Evolutionary conservation across 495 filamentous ascomycete species (phyloP), one percentile per base, ranked within the genome.

Genomic region (Tuber borchii): DNA sequence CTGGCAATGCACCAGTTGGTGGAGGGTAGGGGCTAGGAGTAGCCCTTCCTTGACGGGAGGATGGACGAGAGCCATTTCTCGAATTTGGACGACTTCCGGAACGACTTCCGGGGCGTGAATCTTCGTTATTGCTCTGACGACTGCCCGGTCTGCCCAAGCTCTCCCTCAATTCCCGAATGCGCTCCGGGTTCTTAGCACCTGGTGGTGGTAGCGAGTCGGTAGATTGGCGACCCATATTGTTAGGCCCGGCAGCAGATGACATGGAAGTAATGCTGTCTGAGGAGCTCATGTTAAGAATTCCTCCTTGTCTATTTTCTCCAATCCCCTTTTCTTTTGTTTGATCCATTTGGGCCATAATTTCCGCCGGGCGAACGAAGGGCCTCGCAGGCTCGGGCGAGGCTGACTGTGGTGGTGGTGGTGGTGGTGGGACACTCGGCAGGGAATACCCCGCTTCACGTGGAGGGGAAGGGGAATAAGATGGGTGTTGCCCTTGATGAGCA

Each of bases 21-120:
- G 78, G 78, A 40, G 78, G 78, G 69, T 75, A 79, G 40, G 78
- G 78, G 43, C 77, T 79, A 7, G 78, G 78, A 14, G 72, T 79
- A 61, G 76, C 76, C 22, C 65, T 45, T 34, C 73, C 78, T 40
- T 79, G 78, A 39, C 78, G 74, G 71, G 77, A 79, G 34, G 73
- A 48, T 40, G 70, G 73, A 19, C 73, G 78, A n/a, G 76, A 77
- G 42, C 76, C 46, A 77, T 77, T 77, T 39, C 56, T 73, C 10
- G 77, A 79, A 56, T 75, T 73, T 9, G 78, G n/a, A 19, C 73
- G 77, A 71, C 77, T 79, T 14, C 78, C 78, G 14, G 77, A 75
- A 42, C 77, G 51, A 45, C 77, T 79, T 22, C 72, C 69, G 46
- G 77, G 74, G 26, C 76, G 77, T 39, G 76, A 61, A 31, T 40